Evolutionary conservation across 208 protist species (phyloP), one percentile per base, ranked within the genome.

Genomic region (Acanthamoeba castellanii): DNA sequence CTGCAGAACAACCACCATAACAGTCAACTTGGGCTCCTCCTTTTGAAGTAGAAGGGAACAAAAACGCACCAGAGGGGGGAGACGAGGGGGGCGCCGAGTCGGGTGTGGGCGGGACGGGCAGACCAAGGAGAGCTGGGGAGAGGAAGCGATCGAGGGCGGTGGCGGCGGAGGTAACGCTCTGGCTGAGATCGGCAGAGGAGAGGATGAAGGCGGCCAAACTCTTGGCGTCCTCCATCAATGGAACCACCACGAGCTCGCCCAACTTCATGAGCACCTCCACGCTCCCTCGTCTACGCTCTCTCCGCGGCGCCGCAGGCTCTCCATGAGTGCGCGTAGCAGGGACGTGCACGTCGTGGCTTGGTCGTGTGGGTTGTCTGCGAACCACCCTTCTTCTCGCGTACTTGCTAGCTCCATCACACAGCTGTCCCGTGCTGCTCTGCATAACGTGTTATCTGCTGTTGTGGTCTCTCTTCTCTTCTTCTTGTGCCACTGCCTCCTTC

Each of bases 251-350:
- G 14, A 88, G 52, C n/a, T 88, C 81, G 30, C 81, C 81, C 8
- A 88, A 18, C 81, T 64, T 88, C 22, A 88, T 7, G 27, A 88
- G 18, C 22, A 88, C 81, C 81, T 88, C 81, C 22, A 88, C 81
- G 50, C 81, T 88, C n/a, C 81, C 81, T 8, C 81, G 18, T 11
- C 81, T 47, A 27, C 81, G 42, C 52, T 30, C n/a, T 42, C 81
- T 34, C 4, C 52, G 52, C 14, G 78, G 27, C 27, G 18, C 74
- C 30, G 74, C 16, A 55, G 74, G 74, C 45, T 52, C 74, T 81
- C 72, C 72, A 18, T 7, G 4, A 11, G 18, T 66, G 18, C 20
- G 9, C 25, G 59, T 66, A 50, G 45, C 11, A 50, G 45, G 45
- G 45, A 0, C 14, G 45, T 50, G n/a, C 64, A n/a, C n/a, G n/a